These are phyloP conservation scores for Mortierella sp. DNA, from an alignment of 371 early-diverging fungal genomes.

Conservation along the genomic window DNA sequence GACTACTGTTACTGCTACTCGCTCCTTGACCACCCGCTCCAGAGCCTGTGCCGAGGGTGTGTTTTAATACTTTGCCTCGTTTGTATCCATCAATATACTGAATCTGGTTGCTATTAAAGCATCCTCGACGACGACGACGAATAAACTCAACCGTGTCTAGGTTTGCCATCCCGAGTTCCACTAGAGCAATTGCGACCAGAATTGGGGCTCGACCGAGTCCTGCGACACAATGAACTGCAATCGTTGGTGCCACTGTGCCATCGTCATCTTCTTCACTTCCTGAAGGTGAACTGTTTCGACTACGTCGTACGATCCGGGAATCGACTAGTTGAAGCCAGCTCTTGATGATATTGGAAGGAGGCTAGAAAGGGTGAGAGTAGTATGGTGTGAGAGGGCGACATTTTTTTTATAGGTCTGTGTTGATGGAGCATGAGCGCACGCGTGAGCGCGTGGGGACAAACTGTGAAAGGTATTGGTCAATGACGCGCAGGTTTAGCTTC, in stretches of 20 bases:
- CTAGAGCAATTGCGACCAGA: slow-evolving; percentile 79
- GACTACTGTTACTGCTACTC: neutral
- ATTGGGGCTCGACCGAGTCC: slow-evolving; percentile 83
- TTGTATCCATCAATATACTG: slow-evolving; percentile 76
- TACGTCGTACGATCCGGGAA: slow-evolving; percentile 40
- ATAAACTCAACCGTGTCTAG: slow-evolving; percentile 81
- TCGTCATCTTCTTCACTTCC: slow-evolving; percentile 24
- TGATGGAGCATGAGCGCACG: no score
- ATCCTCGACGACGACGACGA: slow-evolving; percentile 77
- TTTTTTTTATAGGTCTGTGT: no score
- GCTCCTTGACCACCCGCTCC: neutral
- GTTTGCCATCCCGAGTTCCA: slow-evolving; percentile 80
- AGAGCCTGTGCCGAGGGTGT: slow-evolving; percentile 18
- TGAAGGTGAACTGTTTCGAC: slow-evolving; percentile 32
- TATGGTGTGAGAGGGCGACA: no score
- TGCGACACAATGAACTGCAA: slow-evolving; percentile 88
- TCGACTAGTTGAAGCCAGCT: slow-evolving; percentile 79
- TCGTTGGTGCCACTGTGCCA: slow-evolving; percentile 55
- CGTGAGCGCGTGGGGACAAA: no score
- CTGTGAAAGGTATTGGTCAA: no score
- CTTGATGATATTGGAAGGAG: slow-evolving; percentile 69
- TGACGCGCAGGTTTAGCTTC: no score
- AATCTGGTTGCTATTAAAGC: slow-evolving; percentile 83
- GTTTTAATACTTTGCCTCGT: slow-evolving; percentile 51
- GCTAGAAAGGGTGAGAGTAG: slow-evolving; percentile 73